Percentiles rank a stretch among this genome's conserved stretches.
These are phyloP conservation scores for Serendipita vermifera DNA, from an alignment of 768 basidiomycete species.

Conservation along the genomic window DNA sequence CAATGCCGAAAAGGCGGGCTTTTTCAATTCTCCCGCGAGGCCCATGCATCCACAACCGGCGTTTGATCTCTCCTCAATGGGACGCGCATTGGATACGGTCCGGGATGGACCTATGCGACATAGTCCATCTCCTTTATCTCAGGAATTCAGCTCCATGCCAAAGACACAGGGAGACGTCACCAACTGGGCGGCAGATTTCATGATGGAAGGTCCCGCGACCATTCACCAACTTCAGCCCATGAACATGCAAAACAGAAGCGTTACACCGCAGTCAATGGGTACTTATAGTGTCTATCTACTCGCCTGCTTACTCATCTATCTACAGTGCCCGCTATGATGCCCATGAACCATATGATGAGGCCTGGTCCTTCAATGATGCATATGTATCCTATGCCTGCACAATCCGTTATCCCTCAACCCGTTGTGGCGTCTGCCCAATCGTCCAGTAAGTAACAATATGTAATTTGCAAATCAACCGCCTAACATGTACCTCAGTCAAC, in stretches of 20 bases:
- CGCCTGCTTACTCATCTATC: neutral
- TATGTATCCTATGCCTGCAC: neutral
- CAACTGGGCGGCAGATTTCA: constrained; percentile 14
- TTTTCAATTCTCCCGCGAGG: constrained; percentile 33
- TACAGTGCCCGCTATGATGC: too few species aligned
- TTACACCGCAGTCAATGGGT: neutral
- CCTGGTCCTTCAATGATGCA: neutral
- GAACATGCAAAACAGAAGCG: neutral
- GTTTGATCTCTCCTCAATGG: constrained; percentile 10
- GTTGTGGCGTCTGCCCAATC: constrained; percentile 11
- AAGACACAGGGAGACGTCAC: neutral
- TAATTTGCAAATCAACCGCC: constrained; percentile 19
- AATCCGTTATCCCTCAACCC: neutral
- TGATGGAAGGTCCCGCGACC: neutral
- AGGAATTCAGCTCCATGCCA: too few species aligned
- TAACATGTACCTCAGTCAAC: constrained; percentile 16
- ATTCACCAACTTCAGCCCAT: neutral
- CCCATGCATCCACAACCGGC: neutral
- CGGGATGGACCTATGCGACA: neutral
- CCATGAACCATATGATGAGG: neutral
- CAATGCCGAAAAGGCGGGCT: constrained; percentile 55
- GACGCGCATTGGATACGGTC: constrained; percentile 2
- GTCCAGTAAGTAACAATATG: constrained; percentile 15
- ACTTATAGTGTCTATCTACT: neutral
- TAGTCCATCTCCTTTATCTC: neutral